Evolutionary conservation across 2,329 filamentous ascomycete species (phyloP).

Genomic region (Ophiosphaerella narmari): DNA sequence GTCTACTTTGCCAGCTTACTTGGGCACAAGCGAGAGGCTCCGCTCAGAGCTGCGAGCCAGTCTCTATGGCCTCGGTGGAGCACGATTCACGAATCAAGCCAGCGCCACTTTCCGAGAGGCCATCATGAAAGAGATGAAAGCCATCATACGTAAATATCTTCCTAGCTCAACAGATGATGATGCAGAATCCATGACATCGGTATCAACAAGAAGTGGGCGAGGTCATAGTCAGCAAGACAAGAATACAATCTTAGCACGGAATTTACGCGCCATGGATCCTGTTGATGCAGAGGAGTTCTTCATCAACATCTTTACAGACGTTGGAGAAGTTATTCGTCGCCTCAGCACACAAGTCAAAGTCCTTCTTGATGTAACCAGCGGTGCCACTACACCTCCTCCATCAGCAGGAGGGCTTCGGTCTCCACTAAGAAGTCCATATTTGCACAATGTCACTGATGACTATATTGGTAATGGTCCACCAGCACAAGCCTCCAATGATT

Average conservation of each 20-base stretch:
- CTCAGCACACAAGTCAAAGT: slow-evolving; percentile 92
- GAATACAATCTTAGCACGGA: slow-evolving; percentile 83
- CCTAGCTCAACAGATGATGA: slow-evolving; percentile 96
- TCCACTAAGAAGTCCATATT: slow-evolving; percentile 52
- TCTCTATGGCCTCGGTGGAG: slow-evolving; percentile 78
- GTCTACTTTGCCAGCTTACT: slow-evolving; percentile 75
- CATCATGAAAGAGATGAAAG: slow-evolving; percentile 83
- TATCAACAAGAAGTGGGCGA: slow-evolving; percentile 74
- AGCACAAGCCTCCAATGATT: slow-evolving; percentile 25
- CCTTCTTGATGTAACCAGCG: slow-evolving; percentile 89
- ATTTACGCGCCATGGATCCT: slow-evolving; percentile 80
- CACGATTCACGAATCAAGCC: slow-evolving; percentile 78
- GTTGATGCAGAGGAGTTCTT: slow-evolving; percentile 85
- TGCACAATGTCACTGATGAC: slow-evolving; percentile 50
- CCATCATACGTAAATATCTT: slow-evolving; percentile 79
- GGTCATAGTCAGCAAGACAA: slow-evolving; percentile 80
- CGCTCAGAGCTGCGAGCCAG: slow-evolving; percentile 71
- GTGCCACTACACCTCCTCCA: slow-evolving; percentile 57
- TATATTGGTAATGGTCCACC: slow-evolving; percentile 32
- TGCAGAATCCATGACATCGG: slow-evolving; percentile 83
- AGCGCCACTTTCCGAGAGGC: slow-evolving; percentile 84
- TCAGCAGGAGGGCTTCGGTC: slow-evolving; percentile 49
- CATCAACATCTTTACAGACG: slow-evolving; percentile 79
- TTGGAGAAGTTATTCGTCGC: slow-evolving; percentile 84
- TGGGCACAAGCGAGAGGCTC: slow-evolving; percentile 72